Evolutionary conservation across 495 filamentous ascomycete genomes (phyloP), one percentile per base, ranked within the genome.

Genomic region (Talaromyces proteolyticus): DNA sequence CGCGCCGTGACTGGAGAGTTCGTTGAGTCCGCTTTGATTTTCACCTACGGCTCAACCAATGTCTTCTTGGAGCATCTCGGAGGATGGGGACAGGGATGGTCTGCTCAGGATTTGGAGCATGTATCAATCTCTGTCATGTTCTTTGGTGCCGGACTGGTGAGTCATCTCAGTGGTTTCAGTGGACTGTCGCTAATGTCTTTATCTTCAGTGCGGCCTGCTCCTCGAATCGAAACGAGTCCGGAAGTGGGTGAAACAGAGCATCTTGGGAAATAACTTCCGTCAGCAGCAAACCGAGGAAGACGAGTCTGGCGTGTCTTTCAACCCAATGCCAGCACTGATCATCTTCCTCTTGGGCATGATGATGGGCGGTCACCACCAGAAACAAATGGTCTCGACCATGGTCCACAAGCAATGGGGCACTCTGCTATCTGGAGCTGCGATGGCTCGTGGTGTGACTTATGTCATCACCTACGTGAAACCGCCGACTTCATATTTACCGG

Each of bases 341-440:
- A 89, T 96, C 51, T 67, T 95, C 37, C 74, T 96, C 2, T 69
- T 96, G 1, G 93, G 93, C 26, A 75, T 90, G 61, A 91, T 95
- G 89, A 98, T 98, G 91, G 84, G 85, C 56, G 86, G 85, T 14
- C 93, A 98, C 65, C 88, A 91, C 52, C 93, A 98, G 63, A 59
- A 70, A 8, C 89, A 82, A 46, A 87, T 88, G 84, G 72, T 90
- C 17, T 92, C 89, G 14, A 88, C 85, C 52, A 95, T 91, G 88
- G 78, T 98, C 41, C 93, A 98, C 71, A 85, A 86, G 66, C 88
- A 95, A 62, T 97, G 92, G 93, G 93, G 92, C 40, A 84, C 81
- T 54, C 78, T 97, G 56, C 75, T 98, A 51, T 80, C 88, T 46
- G 91, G 84, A 8, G 90, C 87, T 51, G 84, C 90, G 2, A 67